These are phyloP conservation scores for Juncus inflexus DNA, from an alignment of 176 grass and related monocot species.

Conservation along the genomic window DNA sequence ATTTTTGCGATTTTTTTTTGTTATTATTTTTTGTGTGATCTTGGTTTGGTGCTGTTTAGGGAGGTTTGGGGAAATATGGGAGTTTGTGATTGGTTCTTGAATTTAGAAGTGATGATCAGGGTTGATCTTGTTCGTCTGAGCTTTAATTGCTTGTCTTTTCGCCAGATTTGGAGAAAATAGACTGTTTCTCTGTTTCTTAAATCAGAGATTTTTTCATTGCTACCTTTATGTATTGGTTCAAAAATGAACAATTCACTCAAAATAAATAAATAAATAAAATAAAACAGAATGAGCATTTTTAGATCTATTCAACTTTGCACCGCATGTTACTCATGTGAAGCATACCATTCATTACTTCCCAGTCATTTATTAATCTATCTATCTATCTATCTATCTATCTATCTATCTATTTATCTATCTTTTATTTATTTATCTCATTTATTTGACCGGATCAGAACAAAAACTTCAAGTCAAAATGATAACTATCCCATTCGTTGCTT, in stretches of 20 bases:
- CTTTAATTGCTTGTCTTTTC: not conserved
- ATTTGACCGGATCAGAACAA: no score
- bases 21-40: not conserved
- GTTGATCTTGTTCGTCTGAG: not conserved
- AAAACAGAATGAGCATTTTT: no score
- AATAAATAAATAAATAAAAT: no score
- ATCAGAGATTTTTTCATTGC: conserved; percentile 1
- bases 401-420: no score
- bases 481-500: not conserved
- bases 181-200: not conserved
- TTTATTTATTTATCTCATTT: no score
- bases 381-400: no score
- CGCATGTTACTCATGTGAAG: no score
- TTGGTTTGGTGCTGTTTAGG: conserved; percentile 6
- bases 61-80: not conserved
- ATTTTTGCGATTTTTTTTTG: not conserved
- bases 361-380: no score
- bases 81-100: not conserved
- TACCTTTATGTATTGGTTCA: not conserved
- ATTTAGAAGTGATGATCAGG: not conserved
- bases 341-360: no score
- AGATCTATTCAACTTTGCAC: no score
- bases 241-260: no score
- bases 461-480: not conserved
- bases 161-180: not conserved